A percentile compares a stretch with the other conserved stretches of the same genome.
Conservation (phyloP, 306 rosid species). For the Oemleria cerasiformis region DNA sequence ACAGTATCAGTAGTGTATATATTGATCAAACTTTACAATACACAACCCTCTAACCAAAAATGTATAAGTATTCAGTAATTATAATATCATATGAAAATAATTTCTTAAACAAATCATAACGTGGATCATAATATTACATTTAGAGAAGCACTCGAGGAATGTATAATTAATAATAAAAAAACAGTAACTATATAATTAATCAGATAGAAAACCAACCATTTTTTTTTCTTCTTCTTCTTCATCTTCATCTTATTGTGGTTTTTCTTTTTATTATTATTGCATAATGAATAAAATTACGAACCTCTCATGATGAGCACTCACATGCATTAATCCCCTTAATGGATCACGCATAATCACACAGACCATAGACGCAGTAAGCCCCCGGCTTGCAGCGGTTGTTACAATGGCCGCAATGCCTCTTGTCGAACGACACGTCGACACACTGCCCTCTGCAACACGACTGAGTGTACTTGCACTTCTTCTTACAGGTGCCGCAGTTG, state of each 20-base stretch:
- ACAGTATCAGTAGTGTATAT: too few species aligned
- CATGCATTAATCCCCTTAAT: background rate
- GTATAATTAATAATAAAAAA: background rate
- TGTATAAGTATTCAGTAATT: background rate
- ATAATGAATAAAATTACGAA: slow-evolving; percentile 13
- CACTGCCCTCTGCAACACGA: slow-evolving; percentile 73
- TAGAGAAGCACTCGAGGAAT: background rate
- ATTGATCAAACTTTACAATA: background rate
- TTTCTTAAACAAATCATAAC: background rate
- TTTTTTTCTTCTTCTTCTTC: background rate
- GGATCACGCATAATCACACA: slow-evolving; percentile 65
- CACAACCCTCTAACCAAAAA: background rate
- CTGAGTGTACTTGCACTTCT: slow-evolving; percentile 58
- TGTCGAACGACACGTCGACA: slow-evolving; percentile 49
- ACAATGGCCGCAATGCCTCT: slow-evolving; percentile 83
- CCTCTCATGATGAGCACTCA: slow-evolving; percentile 14
- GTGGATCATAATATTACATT: background rate
- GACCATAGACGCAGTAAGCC: slow-evolving; percentile 55
- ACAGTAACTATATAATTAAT: background rate
- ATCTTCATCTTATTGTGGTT: background rate
- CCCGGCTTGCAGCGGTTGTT: slow-evolving; percentile 37
- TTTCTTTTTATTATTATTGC: slow-evolving; percentile 14
- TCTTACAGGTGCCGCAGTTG: slow-evolving; percentile 74
- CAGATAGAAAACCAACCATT: slow-evolving; percentile 1
- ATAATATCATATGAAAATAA: background rate